Evolutionary conservation across 768 basidiomycete genomes (phyloP), one percentile per base, ranked within the genome.

Genomic region (Amanita phalloides): DNA sequence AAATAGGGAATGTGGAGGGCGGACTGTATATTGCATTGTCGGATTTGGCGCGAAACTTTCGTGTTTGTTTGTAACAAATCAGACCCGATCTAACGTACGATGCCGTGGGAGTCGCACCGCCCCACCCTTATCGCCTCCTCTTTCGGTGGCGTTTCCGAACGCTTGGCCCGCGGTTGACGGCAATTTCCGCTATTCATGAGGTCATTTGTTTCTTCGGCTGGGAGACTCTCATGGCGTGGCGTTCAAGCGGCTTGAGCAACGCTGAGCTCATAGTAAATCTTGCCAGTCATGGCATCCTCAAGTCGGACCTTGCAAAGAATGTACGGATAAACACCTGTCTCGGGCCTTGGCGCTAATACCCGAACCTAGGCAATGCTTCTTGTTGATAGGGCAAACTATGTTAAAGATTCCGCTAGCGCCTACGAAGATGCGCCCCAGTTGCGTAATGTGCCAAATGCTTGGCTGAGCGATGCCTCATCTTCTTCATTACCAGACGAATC

Each of bases 341-440:
- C 17, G 17, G 10, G 9, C 41, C n/a, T 45, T 32, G 23, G 25
- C 26, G 42, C 46, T 42, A 17, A 47, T 20, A 20, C 4, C 28
- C 36, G 21, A 26, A n/a, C 45, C 4, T 55, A 87, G 80, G 87
- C 86, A 0, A 88, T 89, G 86, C 58, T 68, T 13, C 67, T 66
- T 25, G 81, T 86, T 17, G 86, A 90, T 63, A 73, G 88, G 33
- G 79, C 74, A 23, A 78, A 86, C 60, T 90, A 84, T 58, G 84
- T 88, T 9, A 51, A 63, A 49, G 52, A 71, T 64, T 56, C 61
- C 13, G 54, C 60, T 0, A 69, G 71, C n/a, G 86, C 89, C 3
- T 93, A 93, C 53, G 68, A 79, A 30, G 90, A 92, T 61, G 81
- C 82, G 0, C 90, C 90, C 4, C 83, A 87, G 82, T 85, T 63